Conservation (phyloP, 441 rosid species). For the Metrosideros polymorpha region DNA sequence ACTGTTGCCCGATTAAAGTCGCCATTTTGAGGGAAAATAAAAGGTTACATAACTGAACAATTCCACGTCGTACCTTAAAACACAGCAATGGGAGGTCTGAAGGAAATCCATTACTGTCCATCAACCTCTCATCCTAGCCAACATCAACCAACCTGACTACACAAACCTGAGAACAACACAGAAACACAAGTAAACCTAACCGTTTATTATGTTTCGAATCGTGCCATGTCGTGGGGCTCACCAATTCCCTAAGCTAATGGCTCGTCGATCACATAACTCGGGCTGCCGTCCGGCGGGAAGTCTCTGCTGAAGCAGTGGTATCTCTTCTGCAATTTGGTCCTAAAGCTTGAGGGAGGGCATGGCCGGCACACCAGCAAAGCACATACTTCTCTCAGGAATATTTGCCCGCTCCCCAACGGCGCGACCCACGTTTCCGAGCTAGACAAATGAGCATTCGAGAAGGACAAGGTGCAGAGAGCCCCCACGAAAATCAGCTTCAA, state of each 20-base stretch:
- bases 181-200: background rate
- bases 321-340: background rate
- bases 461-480: background rate
- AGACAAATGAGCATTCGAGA: background rate
- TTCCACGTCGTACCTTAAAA: background rate
- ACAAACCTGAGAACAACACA: background rate
- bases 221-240: background rate
- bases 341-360: background rate
- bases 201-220: background rate
- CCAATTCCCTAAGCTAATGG: background rate
- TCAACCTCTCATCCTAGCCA: background rate
- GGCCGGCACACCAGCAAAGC: background rate
- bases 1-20: background rate
- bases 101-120: background rate
- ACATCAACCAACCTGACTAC: background rate
- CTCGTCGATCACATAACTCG: background rate
- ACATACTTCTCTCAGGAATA: background rate
- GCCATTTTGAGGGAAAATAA: background rate
- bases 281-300: background rate
- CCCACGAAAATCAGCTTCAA: background rate
- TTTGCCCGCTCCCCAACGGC: background rate
- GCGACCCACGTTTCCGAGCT: background rate
- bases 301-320: background rate
- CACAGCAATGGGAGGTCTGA: background rate
- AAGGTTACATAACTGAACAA: background rate